phyloP scores from a whole-genome alignment of 2,329 filamentous ascomycete species.

The Acarospora socialis region DNA sequence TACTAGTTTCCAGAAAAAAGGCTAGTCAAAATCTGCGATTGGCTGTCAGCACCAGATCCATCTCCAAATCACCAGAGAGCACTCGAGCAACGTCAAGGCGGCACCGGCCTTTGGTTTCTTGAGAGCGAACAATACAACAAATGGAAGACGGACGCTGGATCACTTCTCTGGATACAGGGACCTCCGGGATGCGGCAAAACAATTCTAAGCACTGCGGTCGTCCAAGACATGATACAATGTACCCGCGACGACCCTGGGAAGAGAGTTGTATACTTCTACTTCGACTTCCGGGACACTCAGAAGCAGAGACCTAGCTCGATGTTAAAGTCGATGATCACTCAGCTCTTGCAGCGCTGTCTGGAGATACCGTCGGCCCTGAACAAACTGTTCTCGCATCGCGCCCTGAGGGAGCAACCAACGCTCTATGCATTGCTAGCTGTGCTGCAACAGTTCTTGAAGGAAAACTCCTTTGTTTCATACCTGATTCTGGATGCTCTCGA shows the following conservation, averaged over 20 bases:
- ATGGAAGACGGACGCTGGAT: constrained; percentile 3
- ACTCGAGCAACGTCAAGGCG: constrained; percentile 5
- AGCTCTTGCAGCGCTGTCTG: constrained; percentile 1
- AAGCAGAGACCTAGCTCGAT: constrained; percentile 2
- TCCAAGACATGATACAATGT: constrained; percentile 1
- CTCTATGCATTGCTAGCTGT: not conserved
- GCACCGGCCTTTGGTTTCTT: constrained; percentile 8
- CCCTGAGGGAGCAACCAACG: not conserved
- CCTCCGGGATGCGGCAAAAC: constrained; percentile 10
- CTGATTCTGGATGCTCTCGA: constrained; percentile 6
- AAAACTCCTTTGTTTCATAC: constrained; percentile 1
- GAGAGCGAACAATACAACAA: not conserved
- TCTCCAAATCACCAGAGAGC: constrained; percentile 9
- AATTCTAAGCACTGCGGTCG: constrained; percentile 7
- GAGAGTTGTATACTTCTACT: constrained; percentile 8
- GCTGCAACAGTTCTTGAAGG: constrained; percentile 1
- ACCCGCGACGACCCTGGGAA: not conserved
- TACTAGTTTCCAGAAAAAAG: no score
- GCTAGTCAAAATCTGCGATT: constrained; percentile 14
- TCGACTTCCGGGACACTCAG: constrained; percentile 1
- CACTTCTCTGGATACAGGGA: constrained; percentile 10
- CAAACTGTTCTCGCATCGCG: not conserved
- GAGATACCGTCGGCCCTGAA: not conserved
- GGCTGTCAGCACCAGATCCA: constrained; percentile 13
- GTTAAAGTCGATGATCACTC: constrained; percentile 2